Percentiles rank a stretch among this genome's conserved stretches.
Evolutionary conservation across 768 basidiomycete genomes (phyloP).

Genomic region (Naganishia friedmannii): DNA sequence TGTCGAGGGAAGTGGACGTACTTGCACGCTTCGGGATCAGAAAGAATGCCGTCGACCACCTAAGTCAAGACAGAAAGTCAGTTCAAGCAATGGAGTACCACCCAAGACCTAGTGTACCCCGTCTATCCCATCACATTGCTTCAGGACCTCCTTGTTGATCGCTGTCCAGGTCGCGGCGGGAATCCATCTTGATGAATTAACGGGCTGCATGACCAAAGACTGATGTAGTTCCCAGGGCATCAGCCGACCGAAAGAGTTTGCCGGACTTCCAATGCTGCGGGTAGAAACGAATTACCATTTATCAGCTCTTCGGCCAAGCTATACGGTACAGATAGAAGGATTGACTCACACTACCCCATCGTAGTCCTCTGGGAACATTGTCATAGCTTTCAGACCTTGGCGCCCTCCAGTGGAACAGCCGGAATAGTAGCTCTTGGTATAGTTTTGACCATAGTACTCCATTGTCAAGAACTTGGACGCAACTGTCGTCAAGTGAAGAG

Average conservation of each 20-base stretch:
- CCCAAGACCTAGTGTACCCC: background rate
- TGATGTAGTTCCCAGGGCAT: slow-evolving; percentile 8
- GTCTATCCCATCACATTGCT: slow-evolving; percentile 2
- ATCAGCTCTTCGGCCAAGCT: no score
- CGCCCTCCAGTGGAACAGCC: slow-evolving; percentile 13
- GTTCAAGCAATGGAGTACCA: background rate
- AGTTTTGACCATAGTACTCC: slow-evolving; percentile 4
- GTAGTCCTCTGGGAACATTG: slow-evolving; percentile 17
- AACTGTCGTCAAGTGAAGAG: slow-evolving; percentile 3
- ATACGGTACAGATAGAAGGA: background rate
- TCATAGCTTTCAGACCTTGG: slow-evolving; percentile 9
- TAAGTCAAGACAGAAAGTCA: background rate
- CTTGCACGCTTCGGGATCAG: slow-evolving; percentile 7
- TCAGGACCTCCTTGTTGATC: background rate
- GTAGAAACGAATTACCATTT: no score
- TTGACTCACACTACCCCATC: slow-evolving; percentile 11
- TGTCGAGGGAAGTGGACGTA: background rate
- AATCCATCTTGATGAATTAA: slow-evolving; percentile 11
- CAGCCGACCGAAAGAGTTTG: background rate
- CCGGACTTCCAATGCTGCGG: slow-evolving; percentile 8
- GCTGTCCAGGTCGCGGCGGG: background rate
- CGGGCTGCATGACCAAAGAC: slow-evolving; percentile 3
- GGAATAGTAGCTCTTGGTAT: slow-evolving; percentile 6
- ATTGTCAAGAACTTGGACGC: background rate
- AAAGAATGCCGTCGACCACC: background rate